phyloP scores from a whole-genome alignment of 192 early-diverging fungal species.

The Helicostylum pulchrum region DNA sequence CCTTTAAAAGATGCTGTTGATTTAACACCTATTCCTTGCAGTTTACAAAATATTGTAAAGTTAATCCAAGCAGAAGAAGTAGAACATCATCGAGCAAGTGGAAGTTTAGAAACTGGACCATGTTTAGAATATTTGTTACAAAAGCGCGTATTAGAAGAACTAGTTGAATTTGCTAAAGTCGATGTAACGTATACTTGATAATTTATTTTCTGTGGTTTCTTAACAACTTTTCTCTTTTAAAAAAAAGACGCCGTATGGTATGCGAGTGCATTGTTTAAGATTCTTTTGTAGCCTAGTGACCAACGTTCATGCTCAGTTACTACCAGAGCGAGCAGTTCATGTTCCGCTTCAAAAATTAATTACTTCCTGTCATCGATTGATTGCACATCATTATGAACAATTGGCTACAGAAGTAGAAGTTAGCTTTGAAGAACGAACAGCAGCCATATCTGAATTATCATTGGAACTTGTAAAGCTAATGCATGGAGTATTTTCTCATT shows the following conservation, averaged over 20 bases:
- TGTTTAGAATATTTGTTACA: constrained; percentile 37
- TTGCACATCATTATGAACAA: constrained; percentile 37
- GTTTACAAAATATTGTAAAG: constrained; percentile 34
- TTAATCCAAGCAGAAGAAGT: constrained; percentile 37
- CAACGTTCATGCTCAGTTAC: constrained; percentile 38
- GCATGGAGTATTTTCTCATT: constrained; percentile 39
- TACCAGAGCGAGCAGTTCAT: constrained; percentile 40
- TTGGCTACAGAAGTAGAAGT: constrained; percentile 20
- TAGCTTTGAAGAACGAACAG: constrained; percentile 31
- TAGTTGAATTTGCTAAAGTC: constrained; percentile 40
- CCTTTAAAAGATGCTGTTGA: constrained; percentile 38
- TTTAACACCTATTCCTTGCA: constrained; percentile 32
- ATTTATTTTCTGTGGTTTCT: not conserved
- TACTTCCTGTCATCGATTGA: constrained; percentile 35
- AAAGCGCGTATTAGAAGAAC: constrained; percentile 32
- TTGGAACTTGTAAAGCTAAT: constrained; percentile 40
- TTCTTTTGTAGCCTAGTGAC: constrained; percentile 38
- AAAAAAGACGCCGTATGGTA: constrained; percentile 42
- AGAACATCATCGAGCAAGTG: constrained; percentile 30
- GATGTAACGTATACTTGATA: constrained; percentile 26
- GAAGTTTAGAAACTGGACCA: constrained; percentile 33
- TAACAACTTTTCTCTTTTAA: not conserved
- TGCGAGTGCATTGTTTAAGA: constrained; percentile 36
- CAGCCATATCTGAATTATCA: constrained; percentile 34
- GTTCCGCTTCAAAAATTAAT: constrained; percentile 38